Base-by-base conservation (phyloP, 164 flowering plant genomes). In the Liquidambar formosana region DNA sequence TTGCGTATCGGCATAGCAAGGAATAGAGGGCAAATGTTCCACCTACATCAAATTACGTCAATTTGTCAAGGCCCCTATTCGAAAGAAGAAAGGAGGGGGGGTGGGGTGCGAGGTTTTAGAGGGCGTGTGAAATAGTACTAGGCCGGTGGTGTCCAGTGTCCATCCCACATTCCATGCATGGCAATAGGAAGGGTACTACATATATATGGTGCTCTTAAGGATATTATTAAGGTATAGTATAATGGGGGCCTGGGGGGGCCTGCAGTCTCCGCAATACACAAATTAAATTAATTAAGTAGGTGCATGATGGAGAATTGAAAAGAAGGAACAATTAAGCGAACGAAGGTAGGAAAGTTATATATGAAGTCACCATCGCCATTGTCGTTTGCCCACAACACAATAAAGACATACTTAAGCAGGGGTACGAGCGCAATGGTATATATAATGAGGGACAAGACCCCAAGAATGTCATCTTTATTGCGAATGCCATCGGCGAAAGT, bases 11-110 rank as follows among this genome's bases (percentile, higher is more conserved):
- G 63, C 90, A 86, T 67, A 90, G 65, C 76, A 85, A 72, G 10
- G 97, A 89, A 68, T 92, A 92, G 0, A 92, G 79, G 1, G 97
- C 95, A 78, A 92, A 92, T n/a, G 94, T 88, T 52, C 97, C 97
- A 25, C 97, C 97, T 91, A 57, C 57, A 72, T 18, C n/a, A n/a
- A 45, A 16, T 12, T 11, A 62, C 4, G 8, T 23, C 3, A 52
- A 14, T 15, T 15, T 47, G 16, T 53, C 16, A 53, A 14, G 8
- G 12, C 8, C 19, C 18, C 6, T 5, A 15, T 8, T 18, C 5
- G 57, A 15, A 6, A 6, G 8, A 11, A 5, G 57, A 14, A 53
- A 15, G 57, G 8, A n/a, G 19, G 11, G 8, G 8, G 11, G 57
- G 12, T 53, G 15, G 8, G 57, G 16, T 15, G 46, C 22, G n/a